Evolutionary conservation across 2,329 filamentous ascomycete genomes (phyloP), one percentile per base, ranked within the genome.

Genomic region (Verticillium zaregamsianum): DNA sequence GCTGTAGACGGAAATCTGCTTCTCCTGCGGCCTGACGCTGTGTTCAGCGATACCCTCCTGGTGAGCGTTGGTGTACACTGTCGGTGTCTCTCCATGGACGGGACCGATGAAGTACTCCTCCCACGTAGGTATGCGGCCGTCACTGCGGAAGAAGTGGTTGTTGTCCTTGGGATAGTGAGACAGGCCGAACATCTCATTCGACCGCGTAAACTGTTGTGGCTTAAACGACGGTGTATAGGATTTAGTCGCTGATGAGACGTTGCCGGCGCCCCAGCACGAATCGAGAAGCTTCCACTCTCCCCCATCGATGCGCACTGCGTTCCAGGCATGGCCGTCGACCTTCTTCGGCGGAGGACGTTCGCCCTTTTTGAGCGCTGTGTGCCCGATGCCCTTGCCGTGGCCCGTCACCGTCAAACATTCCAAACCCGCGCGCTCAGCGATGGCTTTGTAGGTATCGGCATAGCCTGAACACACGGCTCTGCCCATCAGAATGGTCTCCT

Each of bases 241-340:
- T 61, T 82, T 76, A 17, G 79, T 80, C 58, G 60, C 66, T 23
- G 70, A 79, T 54, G 80, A 75, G 9, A 96, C 76, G 64, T 86
- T 80, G 2, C 94, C 94, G 0, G 94, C 92, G 45, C 95, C 95
- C 95, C 95, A 99, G 72, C 94, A 98, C 0, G 90, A 77, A 70
- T 99, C 95, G 57, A 98, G 78, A 1, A 98, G 83, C 75, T 97
- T 97, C 94, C 94, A 98, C 66, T 87, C 85, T 2, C 91, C 92
- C 31, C 88, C 85, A 68, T 98, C 94, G 62, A 98, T 92, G 59
- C 87, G 84, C 7, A 97, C 92, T 0, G 91, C 93, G 70, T 97
- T 97, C 95, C 95, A 97, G 0, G 95, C 94, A 74, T 98, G 94
- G 1, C 86, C 85, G 5, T 77, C 81, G 0, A 84, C 77, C 59